phyloP scores from a whole-genome alignment of 2,329 filamentous ascomycete genomes.

The Thielaviopsis ethacetica region DNA sequence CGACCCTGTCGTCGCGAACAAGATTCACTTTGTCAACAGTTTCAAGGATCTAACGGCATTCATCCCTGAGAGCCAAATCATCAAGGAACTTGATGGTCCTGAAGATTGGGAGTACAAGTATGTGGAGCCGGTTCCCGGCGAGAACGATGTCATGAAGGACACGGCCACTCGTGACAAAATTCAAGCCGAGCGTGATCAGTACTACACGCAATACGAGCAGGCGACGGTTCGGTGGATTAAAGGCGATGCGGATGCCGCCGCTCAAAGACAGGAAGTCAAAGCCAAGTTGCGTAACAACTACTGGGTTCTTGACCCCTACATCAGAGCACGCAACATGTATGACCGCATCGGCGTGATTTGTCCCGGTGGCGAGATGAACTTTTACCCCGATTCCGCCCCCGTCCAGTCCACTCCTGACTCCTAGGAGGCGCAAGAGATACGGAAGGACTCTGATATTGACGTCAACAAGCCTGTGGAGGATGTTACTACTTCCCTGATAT shows the following conservation, averaged over 20 bases:
- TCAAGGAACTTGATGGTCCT: conserved; percentile 70
- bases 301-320: conserved; percentile 77
- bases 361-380: conserved; percentile 50
- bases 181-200: conserved; percentile 40
- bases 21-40: conserved; percentile 84
- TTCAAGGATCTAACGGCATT: conserved; percentile 62
- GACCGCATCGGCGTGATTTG: conserved; percentile 64
- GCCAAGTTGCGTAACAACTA: conserved; percentile 55
- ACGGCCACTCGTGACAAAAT: conserved; percentile 45
- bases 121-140: conserved; percentile 54
- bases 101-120: conserved; percentile 78
- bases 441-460: background rate
- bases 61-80: conserved; percentile 53
- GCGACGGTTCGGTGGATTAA: conserved; percentile 61
- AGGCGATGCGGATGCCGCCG: conserved; percentile 31
- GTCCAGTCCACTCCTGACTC: background rate
- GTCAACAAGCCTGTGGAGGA: background rate
- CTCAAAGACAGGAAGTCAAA: conserved; percentile 45
- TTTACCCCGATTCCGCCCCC: conserved; percentile 33
- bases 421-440: background rate
- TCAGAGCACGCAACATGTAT: conserved; percentile 69
- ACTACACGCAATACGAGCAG: conserved; percentile 60
- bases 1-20: conserved; percentile 85
- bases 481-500: background rate
- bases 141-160: conserved; percentile 63